These are phyloP conservation scores for Triticum turgidum DNA, from an alignment of 176 grass and related monocot species.

Conservation along the genomic window DNA sequence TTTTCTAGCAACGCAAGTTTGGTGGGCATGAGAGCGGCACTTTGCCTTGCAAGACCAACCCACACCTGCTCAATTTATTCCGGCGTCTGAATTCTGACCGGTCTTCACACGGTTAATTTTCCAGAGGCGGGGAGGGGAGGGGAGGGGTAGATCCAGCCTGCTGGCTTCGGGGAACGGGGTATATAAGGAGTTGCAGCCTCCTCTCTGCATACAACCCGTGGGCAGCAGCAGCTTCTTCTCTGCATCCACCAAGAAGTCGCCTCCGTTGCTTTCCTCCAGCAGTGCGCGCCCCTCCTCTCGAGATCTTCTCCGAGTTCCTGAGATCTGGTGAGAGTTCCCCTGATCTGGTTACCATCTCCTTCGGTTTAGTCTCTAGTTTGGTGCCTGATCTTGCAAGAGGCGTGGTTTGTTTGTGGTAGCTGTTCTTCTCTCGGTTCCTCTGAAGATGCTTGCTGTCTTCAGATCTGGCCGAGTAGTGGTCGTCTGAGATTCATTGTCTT, in stretches of 20 bases:
- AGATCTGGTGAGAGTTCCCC: conserved; percentile 46
- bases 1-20: conserved; percentile 42
- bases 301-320: conserved; percentile 27
- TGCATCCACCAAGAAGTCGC: conserved; percentile 11
- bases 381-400: not conserved
- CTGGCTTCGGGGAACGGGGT: conserved; percentile 21
- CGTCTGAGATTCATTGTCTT: not conserved
- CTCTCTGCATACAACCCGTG: conserved; percentile 35
- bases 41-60: not conserved
- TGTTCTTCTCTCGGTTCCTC: not conserved
- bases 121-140: not conserved
- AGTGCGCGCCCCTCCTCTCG: not conserved
- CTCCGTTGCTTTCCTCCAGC: not conserved
- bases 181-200: conserved; percentile 46
- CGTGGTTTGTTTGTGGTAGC: not conserved
- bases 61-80: conserved; percentile 3
- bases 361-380: not conserved
- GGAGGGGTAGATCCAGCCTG: conserved; percentile 37
- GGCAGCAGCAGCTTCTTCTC: conserved; percentile 46
- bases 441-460: not conserved
- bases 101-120: conserved; percentile 45
- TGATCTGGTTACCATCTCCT: conserved; percentile 3
- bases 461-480: conserved; percentile 26
- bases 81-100: conserved; percentile 44
- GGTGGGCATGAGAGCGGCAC: conserved; percentile 41